A percentile compares a stretch with the other conserved stretches of the same genome.
phyloP scores from a whole-genome alignment of 805 yeast genomes.

The Diddensiella caesifluorescens region DNA sequence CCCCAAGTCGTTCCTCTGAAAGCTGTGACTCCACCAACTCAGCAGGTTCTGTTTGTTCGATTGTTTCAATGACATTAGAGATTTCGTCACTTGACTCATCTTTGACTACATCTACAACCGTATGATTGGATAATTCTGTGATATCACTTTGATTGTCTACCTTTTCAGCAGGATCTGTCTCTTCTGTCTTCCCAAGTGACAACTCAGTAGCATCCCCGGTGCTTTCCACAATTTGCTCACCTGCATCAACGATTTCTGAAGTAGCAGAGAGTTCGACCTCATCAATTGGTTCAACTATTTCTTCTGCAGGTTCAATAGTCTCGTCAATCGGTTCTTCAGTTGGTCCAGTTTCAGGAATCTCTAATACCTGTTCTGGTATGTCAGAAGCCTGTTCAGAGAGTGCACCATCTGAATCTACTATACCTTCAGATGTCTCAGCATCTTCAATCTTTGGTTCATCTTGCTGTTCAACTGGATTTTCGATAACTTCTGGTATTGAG shows the following conservation, averaged over 20 bases:
- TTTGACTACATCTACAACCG: too few relatives aligned
- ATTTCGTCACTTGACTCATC: background rate
- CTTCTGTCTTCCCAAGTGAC: too few relatives aligned
- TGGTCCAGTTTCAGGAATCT: too few relatives aligned
- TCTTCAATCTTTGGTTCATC: background rate
- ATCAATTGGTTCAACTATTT: background rate
- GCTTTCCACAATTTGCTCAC: too few relatives aligned
- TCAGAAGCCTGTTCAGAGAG: constrained; percentile 8
- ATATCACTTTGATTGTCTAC: too few relatives aligned
- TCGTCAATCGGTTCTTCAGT: constrained; percentile 1
- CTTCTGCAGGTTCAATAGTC: constrained; percentile 2
- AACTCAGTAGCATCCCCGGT: too few relatives aligned
- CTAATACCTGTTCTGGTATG: too few relatives aligned
- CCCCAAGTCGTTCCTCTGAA: too few relatives aligned
- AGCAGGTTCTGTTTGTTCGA: background rate
- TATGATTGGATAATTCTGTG: too few relatives aligned
- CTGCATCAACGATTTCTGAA: background rate
- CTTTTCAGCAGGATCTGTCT: too few relatives aligned
- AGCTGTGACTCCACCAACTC: constrained; percentile 2
- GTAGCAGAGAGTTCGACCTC: background rate
- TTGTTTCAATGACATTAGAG: background rate
- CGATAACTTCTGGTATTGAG: background rate
- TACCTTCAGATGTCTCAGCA: background rate
- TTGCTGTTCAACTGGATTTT: too few relatives aligned
- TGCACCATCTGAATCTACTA: background rate